These are phyloP conservation scores for Botrytis tulipae DNA, from an alignment of 2,329 filamentous ascomycete species.

Conservation along the genomic window DNA sequence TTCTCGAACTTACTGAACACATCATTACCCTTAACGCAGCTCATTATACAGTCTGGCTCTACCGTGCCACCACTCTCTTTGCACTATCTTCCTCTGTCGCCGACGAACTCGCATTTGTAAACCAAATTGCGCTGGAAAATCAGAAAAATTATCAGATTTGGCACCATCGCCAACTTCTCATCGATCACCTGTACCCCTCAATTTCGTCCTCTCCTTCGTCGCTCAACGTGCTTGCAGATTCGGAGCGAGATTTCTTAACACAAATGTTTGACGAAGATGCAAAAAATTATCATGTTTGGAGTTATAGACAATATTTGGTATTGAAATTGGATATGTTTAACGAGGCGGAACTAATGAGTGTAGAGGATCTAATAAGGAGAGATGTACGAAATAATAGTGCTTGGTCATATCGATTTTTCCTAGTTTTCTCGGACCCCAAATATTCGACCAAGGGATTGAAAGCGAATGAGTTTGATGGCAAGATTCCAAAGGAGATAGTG, in stretches of 20 bases:
- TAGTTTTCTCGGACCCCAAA: constrained; percentile 71
- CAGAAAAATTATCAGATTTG: constrained; percentile 99
- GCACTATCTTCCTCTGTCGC: constrained; percentile 46
- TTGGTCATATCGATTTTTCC: constrained; percentile 94
- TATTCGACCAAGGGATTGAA: constrained; percentile 48
- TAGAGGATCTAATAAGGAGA: constrained; percentile 68
- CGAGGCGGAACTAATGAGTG: constrained; percentile 63
- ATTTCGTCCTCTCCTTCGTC: constrained; percentile 58
- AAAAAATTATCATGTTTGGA: constrained; percentile 99
- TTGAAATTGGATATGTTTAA: constrained; percentile 64
- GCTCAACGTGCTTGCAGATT: constrained; percentile 55
- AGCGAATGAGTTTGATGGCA: constrained; percentile 52
- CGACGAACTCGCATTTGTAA: constrained; percentile 78
- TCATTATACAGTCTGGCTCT: constrained; percentile 98
- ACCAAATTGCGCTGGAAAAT: constrained; percentile 75
- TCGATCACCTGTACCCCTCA: constrained; percentile 57
- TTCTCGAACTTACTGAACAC: constrained; percentile 78
- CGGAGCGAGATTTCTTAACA: constrained; percentile 73
- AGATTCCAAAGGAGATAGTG: constrained; percentile 61
- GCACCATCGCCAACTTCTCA: constrained; percentile 68
- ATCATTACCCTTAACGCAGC: constrained; percentile 92
- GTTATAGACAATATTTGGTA: constrained; percentile 76
- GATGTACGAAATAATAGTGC: constrained; percentile 96
- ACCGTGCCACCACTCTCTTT: constrained; percentile 77
- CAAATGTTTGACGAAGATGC: constrained; percentile 80